A percentile compares a stretch with the other conserved stretches of the same genome.
Evolutionary conservation across 441 rosid genomes (phyloP).

Genomic region (Adansonia gregorii): DNA sequence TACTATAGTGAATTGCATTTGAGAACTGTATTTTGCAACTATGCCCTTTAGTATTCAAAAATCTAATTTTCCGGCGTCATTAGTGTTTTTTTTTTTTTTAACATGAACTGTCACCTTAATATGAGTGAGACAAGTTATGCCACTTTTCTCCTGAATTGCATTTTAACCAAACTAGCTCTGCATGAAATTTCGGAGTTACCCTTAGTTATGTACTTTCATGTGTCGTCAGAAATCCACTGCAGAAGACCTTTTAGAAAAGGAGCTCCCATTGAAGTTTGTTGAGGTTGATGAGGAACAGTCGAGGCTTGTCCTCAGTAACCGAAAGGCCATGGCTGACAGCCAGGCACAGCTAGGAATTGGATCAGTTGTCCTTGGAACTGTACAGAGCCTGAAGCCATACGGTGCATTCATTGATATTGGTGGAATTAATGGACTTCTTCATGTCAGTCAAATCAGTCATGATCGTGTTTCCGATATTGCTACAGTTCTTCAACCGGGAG

Average conservation of each 20-base stretch:
- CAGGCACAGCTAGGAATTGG: conserved; percentile 98
- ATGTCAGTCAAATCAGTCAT: conserved; percentile 97
- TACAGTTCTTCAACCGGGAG: conserved; percentile 98
- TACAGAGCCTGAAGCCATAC: conserved; percentile 95
- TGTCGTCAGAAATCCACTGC: conserved; percentile 68
- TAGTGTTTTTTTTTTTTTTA: background rate
- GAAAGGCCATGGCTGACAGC: conserved; percentile 97
- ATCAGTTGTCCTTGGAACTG: conserved; percentile 87
- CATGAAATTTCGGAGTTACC: background rate
- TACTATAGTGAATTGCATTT: background rate
- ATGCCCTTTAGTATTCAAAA: background rate
- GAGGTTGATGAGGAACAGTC: conserved; percentile 96
- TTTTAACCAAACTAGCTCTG: background rate
- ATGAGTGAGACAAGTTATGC: background rate
- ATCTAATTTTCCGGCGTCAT: background rate
- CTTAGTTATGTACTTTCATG: background rate
- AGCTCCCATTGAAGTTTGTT: conserved; percentile 85
- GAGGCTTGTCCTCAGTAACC: conserved; percentile 92
- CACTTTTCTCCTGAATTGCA: background rate
- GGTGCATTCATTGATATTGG: conserved; percentile 99
- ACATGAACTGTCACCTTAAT: too few relatives aligned
- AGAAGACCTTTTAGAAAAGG: conserved; percentile 87
- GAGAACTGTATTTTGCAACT: background rate
- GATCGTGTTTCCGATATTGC: conserved; percentile 94
- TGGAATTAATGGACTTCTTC: conserved; percentile 96